Evolutionary conservation across 306 rosid genomes (phyloP), one percentile per base, ranked within the genome.

Genomic region (Coriaria nepalensis): DNA sequence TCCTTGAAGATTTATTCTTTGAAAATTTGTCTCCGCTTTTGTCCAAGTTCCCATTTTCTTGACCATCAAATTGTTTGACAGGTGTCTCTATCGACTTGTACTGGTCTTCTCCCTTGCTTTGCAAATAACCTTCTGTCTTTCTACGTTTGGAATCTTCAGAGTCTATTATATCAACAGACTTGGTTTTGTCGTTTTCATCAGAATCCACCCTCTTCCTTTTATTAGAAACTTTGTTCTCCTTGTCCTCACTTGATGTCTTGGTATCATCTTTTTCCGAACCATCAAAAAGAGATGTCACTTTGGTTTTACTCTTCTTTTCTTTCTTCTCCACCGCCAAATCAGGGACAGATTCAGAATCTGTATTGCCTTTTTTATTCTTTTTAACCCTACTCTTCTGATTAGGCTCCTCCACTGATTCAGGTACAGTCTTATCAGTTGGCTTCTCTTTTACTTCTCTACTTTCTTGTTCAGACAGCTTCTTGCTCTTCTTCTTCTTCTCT

Each of bases 141-240:
- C 75, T 73, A 37, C 77, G 60, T 53, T 87, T 87, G 33, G 55
- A 43, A 63, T 71, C 82, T 53, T 88, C 97, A 43, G 47, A 68
- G 57, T n/a, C 70, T 57, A 47, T 59, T 36, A 51, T 58, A 45
- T 81, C 78, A 1, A 34, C 49, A 47, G 52, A 58, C 53, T 66
- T 60, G 33, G 29, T 20, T 20, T 53, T 49, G 54, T 60, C 71
- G 68, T 55, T 68, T 50, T 67, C 77, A 51, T 74, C 86, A 46
- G 84, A 70, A 52, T 36, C 62, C 46, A 48, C 33, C 60, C 88
- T 78, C 76, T 76, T 81, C 10, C 90, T 69, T 50, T 83, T 88
- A 71, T 78, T 83, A 53, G 83, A 72, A 67, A 66, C 61, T 51
- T 78, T 77, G 49, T 64, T 63, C 64, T 60, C 66, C 47, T 61